Evolutionary conservation across 2,329 filamentous ascomycete species (phyloP), one percentile per base, ranked within the genome.

Genomic region (Trichoderma sp.): DNA sequence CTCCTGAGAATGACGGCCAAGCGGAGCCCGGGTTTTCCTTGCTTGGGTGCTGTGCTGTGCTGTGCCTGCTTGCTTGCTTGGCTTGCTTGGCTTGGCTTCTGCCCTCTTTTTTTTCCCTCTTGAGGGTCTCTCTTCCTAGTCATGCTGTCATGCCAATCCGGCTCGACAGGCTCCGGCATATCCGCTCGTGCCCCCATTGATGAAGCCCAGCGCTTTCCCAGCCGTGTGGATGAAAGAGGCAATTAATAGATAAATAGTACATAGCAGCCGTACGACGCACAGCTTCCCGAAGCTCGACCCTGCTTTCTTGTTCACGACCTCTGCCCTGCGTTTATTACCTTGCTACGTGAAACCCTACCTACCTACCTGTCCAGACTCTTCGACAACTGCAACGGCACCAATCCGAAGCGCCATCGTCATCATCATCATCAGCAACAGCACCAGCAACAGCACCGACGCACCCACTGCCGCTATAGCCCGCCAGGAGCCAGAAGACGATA

Each of bases 71-170:
- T 12, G 5, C 43, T 45, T 45, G 17, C 26, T 43, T 63, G 39
- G 54, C 30, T 30, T 30, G n/a, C 60, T 63, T 63, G 61, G 61
- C 41, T 63, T 63, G 30, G 30, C 30, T 57, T 63, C 48, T 55
- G 47, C 34, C 34, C 34, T 39, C 34, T 63, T 55, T 54, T 28
- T 28, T 28, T 28, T 28, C 7, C 28, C 10, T 52, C 24, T 60
- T 59, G 56, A 41, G 63, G 34, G 30, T 30, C 30, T 39, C 34
- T 48, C 48, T 34, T 61, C 63, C 57, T 64, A 50, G 62, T 58
- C 54, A 64, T 64, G 62, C 45, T 65, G 63, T 65, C 63, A 65
- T 65, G 63, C 63, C 57, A 65, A 58, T 65, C 39, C 54, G 59
- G 39, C 48, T 55, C 30, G 56, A 61, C 19, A 30, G 50, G 63